Evolutionary conservation across 768 basidiomycete species (phyloP).

Genomic region (Psilocybe tampanensis): DNA sequence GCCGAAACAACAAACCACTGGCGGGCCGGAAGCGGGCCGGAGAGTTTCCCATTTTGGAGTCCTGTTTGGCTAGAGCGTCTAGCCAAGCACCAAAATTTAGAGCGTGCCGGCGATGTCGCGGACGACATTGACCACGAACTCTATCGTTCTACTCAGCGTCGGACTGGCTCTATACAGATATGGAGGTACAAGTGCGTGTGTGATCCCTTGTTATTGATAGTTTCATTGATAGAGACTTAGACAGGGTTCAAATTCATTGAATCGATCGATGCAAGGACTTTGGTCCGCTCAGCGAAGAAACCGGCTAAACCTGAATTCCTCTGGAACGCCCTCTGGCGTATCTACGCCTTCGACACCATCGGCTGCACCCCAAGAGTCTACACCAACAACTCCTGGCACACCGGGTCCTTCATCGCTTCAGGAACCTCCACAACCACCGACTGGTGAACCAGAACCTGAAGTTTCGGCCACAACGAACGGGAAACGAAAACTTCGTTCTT

Average conservation of each 20-base stretch:
- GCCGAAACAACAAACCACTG: no score
- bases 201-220: constrained; percentile 8
- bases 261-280: constrained; percentile 77
- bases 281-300: constrained; percentile 70
- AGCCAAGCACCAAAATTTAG: neutral
- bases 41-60: neutral
- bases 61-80: neutral
- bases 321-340: constrained; percentile 30
- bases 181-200: constrained; percentile 22
- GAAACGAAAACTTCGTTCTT: constrained; percentile 67
- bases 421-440: constrained; percentile 7
- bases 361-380: constrained; percentile 19
- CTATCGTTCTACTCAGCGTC: no score
- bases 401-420: constrained; percentile 12
- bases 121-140: no score
- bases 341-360: constrained; percentile 20
- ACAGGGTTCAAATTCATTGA: constrained; percentile 75
- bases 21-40: neutral
- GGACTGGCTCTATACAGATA: neutral
- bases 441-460: constrained; percentile 10
- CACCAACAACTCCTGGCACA: constrained; percentile 14
- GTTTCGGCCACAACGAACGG: constrained; percentile 25
- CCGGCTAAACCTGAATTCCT: constrained; percentile 70
- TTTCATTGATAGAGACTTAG: constrained; percentile 44
- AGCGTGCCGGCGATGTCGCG: no score